These are phyloP conservation scores for Rosa persica DNA, from an alignment of 306 rosid species.

Conservation along the genomic window DNA sequence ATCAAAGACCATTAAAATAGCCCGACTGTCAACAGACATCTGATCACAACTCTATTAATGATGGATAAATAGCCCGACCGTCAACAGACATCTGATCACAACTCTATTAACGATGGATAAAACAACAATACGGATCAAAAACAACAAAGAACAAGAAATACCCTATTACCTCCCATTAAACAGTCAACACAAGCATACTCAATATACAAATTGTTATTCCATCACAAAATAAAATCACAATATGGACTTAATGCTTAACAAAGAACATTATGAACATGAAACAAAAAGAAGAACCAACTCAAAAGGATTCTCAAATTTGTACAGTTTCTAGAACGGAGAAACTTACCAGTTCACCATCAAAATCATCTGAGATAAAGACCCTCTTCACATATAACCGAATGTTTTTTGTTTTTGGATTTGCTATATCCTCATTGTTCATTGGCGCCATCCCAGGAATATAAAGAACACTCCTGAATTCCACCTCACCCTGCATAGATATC, in stretches of 20 bases:
- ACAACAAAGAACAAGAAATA: neutral
- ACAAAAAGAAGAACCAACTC: neutral
- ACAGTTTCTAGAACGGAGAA: neutral
- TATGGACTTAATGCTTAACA: neutral
- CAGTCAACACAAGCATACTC: neutral
- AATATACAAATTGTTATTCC: neutral
- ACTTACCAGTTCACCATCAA: slow-evolving; percentile 99
- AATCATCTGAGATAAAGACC: slow-evolving; percentile 95
- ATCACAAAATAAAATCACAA: neutral
- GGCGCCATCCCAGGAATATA: slow-evolving; percentile 98
- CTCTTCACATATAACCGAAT: slow-evolving; percentile 92
- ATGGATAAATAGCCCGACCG: neutral
- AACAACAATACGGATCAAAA: neutral
- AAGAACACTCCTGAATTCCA: slow-evolving; percentile 92
- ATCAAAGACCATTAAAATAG: neutral
- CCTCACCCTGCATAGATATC: slow-evolving; percentile 79
- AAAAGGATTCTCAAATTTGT: slow-evolving; percentile 5
- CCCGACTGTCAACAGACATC: neutral
- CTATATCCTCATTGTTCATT: slow-evolving; percentile 88
- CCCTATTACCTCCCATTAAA: neutral
- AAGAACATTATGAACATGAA: slow-evolving; percentile 3
- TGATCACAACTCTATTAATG: neutral
- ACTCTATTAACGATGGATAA: neutral
- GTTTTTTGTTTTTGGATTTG: slow-evolving; percentile 90
- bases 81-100: neutral